Evolutionary conservation across 2,329 filamentous ascomycete species (phyloP).

Genomic region (Penicillium griseofulvum): DNA sequence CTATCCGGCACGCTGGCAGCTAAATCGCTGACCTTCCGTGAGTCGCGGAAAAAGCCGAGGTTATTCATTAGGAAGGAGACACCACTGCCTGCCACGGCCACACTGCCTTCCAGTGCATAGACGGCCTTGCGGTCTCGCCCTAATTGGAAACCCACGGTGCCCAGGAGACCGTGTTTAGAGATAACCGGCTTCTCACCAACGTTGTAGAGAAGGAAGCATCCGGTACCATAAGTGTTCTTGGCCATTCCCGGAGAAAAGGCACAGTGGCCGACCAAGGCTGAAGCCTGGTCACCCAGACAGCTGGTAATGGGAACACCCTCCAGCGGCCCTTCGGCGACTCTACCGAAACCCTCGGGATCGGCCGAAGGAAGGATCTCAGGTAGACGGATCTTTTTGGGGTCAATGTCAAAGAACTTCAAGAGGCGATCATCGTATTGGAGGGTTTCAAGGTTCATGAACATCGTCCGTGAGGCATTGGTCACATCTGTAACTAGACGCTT

Average conservation of each 20-base stretch:
- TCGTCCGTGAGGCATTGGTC: conserved; percentile 84
- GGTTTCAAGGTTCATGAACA: conserved; percentile 88
- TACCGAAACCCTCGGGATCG: conserved; percentile 69
- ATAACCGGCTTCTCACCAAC: conserved; percentile 82
- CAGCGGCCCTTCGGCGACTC: conserved; percentile 62
- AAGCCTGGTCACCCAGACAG: conserved; percentile 82
- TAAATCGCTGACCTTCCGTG: conserved; percentile 63
- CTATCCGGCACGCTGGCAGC: conserved; percentile 68
- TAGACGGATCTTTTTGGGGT: conserved; percentile 67
- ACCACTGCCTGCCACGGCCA: conserved; percentile 77
- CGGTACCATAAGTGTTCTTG: conserved; percentile 90
- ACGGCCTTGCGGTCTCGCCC: conserved; percentile 65
- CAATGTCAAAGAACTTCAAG: conserved; percentile 75
- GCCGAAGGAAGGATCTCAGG: conserved; percentile 84
- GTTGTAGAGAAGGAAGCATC: conserved; percentile 87
- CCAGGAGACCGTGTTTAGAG: conserved; percentile 75
- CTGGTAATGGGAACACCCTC: conserved; percentile 73
- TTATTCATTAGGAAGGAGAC: conserved; percentile 73
- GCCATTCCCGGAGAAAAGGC: conserved; percentile 78
- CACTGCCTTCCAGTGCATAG: conserved; percentile 80
- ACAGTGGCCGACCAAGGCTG: conserved; percentile 80
- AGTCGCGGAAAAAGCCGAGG: conserved; percentile 60
- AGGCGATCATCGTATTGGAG: conserved; percentile 76
- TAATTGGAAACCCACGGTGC: conserved; percentile 86
- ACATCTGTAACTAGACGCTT: conserved; percentile 78